These are phyloP conservation scores for Myxozyma neglecta DNA, from an alignment of 805 yeast species.

Conservation along the genomic window DNA sequence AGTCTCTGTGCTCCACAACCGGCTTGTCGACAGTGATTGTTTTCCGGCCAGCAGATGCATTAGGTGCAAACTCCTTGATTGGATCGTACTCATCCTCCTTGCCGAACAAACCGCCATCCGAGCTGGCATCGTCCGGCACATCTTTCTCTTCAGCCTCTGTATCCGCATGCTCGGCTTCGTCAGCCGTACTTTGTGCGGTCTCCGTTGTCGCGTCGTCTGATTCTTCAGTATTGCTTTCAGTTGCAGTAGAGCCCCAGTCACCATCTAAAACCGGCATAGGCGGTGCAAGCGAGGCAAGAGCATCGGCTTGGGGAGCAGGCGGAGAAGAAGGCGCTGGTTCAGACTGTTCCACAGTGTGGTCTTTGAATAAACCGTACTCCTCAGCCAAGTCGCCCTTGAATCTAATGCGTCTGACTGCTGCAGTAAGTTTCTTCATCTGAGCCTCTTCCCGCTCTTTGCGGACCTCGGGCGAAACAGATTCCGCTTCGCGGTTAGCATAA, in stretches of 20 bases:
- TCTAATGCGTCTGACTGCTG: conserved; percentile 30
- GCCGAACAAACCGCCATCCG: conserved; percentile 19
- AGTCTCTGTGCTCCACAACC: conserved; percentile 19
- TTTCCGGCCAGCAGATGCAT: conserved; percentile 5
- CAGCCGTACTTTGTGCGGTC: conserved; percentile 11
- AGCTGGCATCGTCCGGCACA: conserved; percentile 1
- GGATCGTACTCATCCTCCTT: conserved; percentile 22
- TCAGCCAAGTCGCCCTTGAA: conserved; percentile 30
- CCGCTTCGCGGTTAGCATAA: conserved; percentile 48
- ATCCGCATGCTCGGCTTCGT: conserved; percentile 31
- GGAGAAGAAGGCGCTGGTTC: conserved; percentile 12
- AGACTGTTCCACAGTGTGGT: conserved; percentile 22
- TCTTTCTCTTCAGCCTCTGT: conserved; percentile 2
- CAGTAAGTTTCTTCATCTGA: conserved; percentile 26
- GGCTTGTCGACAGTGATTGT: conserved; percentile 7
- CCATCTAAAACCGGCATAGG: conserved; percentile 30
- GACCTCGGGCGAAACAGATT: conserved; percentile 34
- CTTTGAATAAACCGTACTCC: conserved; percentile 27
- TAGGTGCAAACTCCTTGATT: conserved; percentile 2
- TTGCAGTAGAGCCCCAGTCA: conserved; percentile 28
- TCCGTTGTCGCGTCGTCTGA: neutral
- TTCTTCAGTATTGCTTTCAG: conserved; percentile 12
- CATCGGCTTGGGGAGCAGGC: conserved; percentile 3
- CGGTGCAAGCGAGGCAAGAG: conserved; percentile 6
- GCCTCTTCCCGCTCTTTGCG: conserved; percentile 27